Evolutionary conservation across 2,329 filamentous ascomycete species (phyloP).

Genomic region (Pyrenochaeta sp.): DNA sequence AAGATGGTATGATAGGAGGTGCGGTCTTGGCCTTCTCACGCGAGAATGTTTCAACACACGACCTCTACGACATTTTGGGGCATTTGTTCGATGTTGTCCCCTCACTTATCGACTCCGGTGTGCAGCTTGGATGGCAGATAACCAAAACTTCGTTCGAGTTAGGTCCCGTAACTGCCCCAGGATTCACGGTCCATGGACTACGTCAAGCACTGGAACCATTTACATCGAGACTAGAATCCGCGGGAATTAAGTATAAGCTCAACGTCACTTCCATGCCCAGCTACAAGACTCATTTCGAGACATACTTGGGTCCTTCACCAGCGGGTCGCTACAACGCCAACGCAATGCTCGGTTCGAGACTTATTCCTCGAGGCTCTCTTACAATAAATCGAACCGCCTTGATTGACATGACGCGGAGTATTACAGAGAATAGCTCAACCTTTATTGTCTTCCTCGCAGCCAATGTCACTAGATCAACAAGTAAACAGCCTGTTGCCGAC

Average conservation of each 20-base stretch:
- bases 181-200: conserved; percentile 25
- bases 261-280: conserved; percentile 29
- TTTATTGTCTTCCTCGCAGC: conserved; percentile 21
- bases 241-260: conserved; percentile 28
- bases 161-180: conserved; percentile 17
- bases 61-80: too few relatives aligned
- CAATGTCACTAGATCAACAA: conserved; percentile 24
- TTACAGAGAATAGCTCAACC: too few relatives aligned
- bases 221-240: conserved; percentile 21
- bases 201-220: conserved; percentile 28
- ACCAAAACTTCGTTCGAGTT: too few relatives aligned
- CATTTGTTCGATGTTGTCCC: too few relatives aligned
- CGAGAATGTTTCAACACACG: too few relatives aligned
- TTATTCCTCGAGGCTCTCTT: conserved; percentile 20
- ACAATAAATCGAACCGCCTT: background rate
- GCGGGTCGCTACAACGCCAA: conserved; percentile 25
- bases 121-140: too few relatives aligned
- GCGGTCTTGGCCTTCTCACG: conserved; percentile 14
- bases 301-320: conserved; percentile 39
- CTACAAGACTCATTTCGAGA: conserved; percentile 34
- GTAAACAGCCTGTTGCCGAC: conserved; percentile 16
- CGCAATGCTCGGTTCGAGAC: conserved; percentile 29
- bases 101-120: too few relatives aligned
- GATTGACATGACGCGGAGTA: background rate
- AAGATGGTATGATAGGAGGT: conserved; percentile 27